Evolutionary conservation across 2,329 filamentous ascomycete species (phyloP).

Genomic region (Chaetoscypha palmicola): DNA sequence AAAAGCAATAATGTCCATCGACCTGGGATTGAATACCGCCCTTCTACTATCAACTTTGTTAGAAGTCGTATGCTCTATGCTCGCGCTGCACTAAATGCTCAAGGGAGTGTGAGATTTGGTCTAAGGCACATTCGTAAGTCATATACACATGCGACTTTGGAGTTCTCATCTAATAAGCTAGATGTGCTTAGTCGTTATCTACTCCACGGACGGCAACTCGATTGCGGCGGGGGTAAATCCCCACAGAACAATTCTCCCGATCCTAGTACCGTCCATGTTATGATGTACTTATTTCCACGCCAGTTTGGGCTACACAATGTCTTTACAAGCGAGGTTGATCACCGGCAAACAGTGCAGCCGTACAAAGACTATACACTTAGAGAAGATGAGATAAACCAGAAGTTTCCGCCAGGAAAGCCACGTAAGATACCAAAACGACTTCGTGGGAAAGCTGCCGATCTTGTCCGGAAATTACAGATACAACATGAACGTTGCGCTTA

Average conservation of each 20-base stretch:
- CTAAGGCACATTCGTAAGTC: constrained; percentile 72
- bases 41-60: constrained; percentile 59
- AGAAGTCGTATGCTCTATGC: constrained; percentile 84
- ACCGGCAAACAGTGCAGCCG: constrained; percentile 58
- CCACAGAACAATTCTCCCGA: constrained; percentile 17
- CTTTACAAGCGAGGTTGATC: constrained; percentile 67
- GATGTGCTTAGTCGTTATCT: constrained; percentile 73
- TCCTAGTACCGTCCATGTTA: constrained; percentile 59
- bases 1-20: neutral
- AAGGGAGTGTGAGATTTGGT: constrained; percentile 63
- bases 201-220: constrained; percentile 5
- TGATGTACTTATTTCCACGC: constrained; percentile 90
- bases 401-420: constrained; percentile 19
- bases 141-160: neutral
- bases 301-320: constrained; percentile 89
- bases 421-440: constrained; percentile 57
- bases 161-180: constrained; percentile 34
- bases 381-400: constrained; percentile 65
- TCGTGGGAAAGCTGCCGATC: constrained; percentile 48
- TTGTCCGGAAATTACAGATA: constrained; percentile 63
- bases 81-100: constrained; percentile 61
- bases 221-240: neutral
- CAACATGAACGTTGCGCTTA: constrained; percentile 74
- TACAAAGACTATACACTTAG: constrained; percentile 81
- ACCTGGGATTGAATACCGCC: constrained; percentile 34